Evolutionary conservation across 1,284 basidiomycete genomes (phyloP).

Genomic region (Blastosporella zonata): DNA sequence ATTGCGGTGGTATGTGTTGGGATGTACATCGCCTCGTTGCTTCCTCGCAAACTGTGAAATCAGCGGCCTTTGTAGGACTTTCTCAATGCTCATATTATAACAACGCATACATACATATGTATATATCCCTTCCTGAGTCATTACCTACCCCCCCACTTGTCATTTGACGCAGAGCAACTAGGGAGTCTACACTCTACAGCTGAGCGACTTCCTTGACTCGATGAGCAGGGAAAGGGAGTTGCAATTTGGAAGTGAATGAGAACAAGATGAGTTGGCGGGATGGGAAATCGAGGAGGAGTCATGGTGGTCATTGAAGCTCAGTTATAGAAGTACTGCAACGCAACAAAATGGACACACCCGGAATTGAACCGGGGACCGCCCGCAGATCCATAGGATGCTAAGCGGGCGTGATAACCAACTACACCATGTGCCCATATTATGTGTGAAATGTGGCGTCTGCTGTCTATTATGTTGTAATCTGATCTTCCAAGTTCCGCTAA

Average conservation of each 20-base stretch:
- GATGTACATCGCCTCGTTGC: conserved; percentile 19
- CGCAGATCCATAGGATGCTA: too few relatives aligned
- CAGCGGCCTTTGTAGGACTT: conserved; percentile 6
- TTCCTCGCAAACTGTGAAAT: conserved; percentile 21
- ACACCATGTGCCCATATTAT: conserved; percentile 26
- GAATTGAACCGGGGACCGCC: conserved; percentile 27
- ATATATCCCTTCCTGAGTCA: too few relatives aligned
- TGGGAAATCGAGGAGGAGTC: conserved; percentile 50
- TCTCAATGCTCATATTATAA: too few relatives aligned
- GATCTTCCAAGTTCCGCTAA: too few relatives aligned
- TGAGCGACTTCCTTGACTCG: not conserved
- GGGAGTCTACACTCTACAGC: too few relatives aligned
- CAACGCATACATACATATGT: too few relatives aligned
- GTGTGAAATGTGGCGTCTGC: not conserved
- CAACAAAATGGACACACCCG: conserved; percentile 27
- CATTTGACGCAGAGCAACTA: too few relatives aligned
- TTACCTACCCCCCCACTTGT: too few relatives aligned
- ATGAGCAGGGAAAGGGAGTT: not conserved
- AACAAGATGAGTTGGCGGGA: conserved; percentile 52
- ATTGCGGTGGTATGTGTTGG: conserved; percentile 23
- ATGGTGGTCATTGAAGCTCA: conserved; percentile 26
- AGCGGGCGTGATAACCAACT: conserved; percentile 28
- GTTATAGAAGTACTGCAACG: not conserved
- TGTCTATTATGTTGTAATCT: too few relatives aligned
- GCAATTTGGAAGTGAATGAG: conserved; percentile 37